These are phyloP conservation scores for Candida michaelii DNA, from an alignment of 805 yeast species.

Conservation along the genomic window DNA sequence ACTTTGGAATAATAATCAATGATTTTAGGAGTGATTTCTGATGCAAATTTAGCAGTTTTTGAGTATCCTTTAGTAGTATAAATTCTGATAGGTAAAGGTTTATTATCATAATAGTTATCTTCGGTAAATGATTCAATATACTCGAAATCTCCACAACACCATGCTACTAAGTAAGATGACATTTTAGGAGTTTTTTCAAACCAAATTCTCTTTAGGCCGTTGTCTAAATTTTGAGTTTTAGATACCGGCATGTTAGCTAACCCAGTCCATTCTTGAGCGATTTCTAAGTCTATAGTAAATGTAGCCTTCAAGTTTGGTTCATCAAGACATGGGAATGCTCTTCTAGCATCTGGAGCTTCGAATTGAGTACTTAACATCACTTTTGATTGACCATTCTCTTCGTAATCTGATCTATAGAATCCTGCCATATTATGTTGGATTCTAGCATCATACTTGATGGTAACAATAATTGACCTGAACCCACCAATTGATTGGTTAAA, in stretches of 20 bases:
- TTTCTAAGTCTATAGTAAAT: slow-evolving; percentile 45
- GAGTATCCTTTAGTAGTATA: slow-evolving; percentile 53
- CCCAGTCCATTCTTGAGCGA: slow-evolving; percentile 34
- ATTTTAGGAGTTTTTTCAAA: slow-evolving; percentile 52
- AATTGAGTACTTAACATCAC: slow-evolving; percentile 53
- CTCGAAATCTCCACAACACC: slow-evolving; percentile 60
- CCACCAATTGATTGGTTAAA: slow-evolving; percentile 37
- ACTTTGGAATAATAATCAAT: slow-evolving; percentile 49
- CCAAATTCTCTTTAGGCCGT: slow-evolving; percentile 23
- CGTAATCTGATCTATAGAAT: slow-evolving; percentile 49
- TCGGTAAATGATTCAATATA: slow-evolving; percentile 48
- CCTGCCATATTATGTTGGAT: slow-evolving; percentile 59
- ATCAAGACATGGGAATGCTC: slow-evolving; percentile 59
- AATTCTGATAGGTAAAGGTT: slow-evolving; percentile 48
- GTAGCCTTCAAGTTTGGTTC: slow-evolving; percentile 59
- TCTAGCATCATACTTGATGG: slow-evolving; percentile 39
- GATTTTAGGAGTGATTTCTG: slow-evolving; percentile 47
- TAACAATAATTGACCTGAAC: slow-evolving; percentile 26
- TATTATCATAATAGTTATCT: slow-evolving; percentile 34
- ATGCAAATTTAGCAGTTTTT: slow-evolving; percentile 48
- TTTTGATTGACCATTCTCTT: slow-evolving; percentile 36
- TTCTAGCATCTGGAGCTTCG: slow-evolving; percentile 59
- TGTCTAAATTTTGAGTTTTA: slow-evolving; percentile 6
- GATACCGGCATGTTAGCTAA: slow-evolving; percentile 50
- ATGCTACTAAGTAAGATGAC: slow-evolving; percentile 58